Base-by-base conservation (phyloP, 225 moss, liverwort and hornwort genomes). In the Thuidium tamariscinum region DNA sequence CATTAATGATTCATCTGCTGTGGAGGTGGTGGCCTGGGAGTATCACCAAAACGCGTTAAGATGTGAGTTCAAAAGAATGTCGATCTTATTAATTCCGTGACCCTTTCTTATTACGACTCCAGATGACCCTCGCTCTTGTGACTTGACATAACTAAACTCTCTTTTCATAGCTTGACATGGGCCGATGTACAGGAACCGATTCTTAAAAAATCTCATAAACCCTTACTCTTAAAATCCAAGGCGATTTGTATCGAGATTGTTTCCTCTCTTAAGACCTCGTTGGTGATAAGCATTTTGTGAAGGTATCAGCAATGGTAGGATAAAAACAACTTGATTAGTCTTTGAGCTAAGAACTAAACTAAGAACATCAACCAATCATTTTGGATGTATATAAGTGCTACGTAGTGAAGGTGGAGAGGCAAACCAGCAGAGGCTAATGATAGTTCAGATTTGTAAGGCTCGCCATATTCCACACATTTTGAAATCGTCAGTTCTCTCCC, bases 361-460 rank as follows among this genome's bases (percentile, higher is more conserved):
- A n/a, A n/a, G n/a, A 74, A 72, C 21, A 81, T 74, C 82, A 79
- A 36, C 11, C 22, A 37, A 39, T 83, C 82, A 85, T 61, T 74
- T 13, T 41, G 19, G n/a, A 82, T 19, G 65, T 39, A 11, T 32
- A 59, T 23, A 77, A 68, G 55, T 32, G 19, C 62, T 83, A 41
- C 56, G 52, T 46, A 49, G 65, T 70, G 63, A 62, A 87, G 46
- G 80, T 51, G 85, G 62, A 55, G 69, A 68, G 42, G 70, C 90
- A 65, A 86, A 93, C 93, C 93, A 75, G 92, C 85, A 85, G 85
- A 86, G 29, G 26, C 17, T 74, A 80, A 81, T 37, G 80, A 61
- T 71, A 36, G 72, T 81, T 61, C 75, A 25, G 68, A 88, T 69
- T 88, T 88, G 79, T 69, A 59, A 57, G 23, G 71, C 55, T 68